Evolutionary conservation across 2,329 filamentous ascomycete genomes (phyloP), one percentile per base, ranked within the genome.

Genomic region (Celoporthe dispersa): DNA sequence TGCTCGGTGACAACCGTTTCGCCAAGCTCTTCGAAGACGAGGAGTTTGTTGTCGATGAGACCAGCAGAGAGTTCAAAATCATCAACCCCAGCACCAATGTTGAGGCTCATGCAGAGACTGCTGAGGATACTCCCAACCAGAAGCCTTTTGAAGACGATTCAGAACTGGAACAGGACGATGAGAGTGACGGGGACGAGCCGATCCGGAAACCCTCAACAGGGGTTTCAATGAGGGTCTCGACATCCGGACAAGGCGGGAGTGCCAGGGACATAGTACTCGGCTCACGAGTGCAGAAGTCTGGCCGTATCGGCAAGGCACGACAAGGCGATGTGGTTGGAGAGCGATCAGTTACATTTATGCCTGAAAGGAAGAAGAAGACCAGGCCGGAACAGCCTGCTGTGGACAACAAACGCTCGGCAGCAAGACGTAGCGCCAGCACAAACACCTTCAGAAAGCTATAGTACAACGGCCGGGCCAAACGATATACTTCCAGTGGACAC

Each of bases 31-130:
- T 98, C 82, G 91, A 98, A 78, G 94, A 98, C 79, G 92, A 94
- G 76, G 94, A 97, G 69, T 98, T 97, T 80, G 88, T 88, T 75
- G 92, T 99, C 70, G 95, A 99, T 79, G 96, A 99, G 82, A 91
- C 84, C 53, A 97, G 91, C 73, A 87, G 90, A 76, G 95, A 98
- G 79, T 99, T 97, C 84, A 88, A 90, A 70, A 87, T 91, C 61
- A 90, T 97, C 81, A 99, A 99, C 78, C 94, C 96, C 5, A 97
- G 93, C 80, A 96, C 93, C 9, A 87, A 83, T 5, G 76, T 83
- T n/a, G 78, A 84, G 69, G 76, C 80, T 61, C 78, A 78, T n/a
- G 75, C 64, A 25, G 70, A 69, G 16, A 12, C 66, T 35, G 37
- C 69, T 77, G 55, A 73, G 75, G 55, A 72, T 72, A 39, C 75